Evolutionary conservation across 768 basidiomycete species (phyloP).

Genomic region (Rhizopogon vinicolor): DNA sequence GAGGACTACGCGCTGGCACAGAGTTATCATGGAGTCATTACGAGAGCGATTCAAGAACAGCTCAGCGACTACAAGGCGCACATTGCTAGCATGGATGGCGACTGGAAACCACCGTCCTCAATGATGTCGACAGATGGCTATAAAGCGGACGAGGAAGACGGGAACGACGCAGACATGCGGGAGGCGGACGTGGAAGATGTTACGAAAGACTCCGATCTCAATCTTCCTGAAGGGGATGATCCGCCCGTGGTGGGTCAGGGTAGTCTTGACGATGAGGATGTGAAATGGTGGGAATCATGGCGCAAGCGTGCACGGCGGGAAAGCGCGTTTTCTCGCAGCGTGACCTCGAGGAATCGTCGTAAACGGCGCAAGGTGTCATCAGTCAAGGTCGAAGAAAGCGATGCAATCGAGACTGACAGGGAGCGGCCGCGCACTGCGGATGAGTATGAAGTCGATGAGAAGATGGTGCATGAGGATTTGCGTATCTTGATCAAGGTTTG

Average conservation of each 20-base stretch:
- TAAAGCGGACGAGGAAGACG: conserved; percentile 22
- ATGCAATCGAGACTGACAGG: conserved; percentile 25
- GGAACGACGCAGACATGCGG: conserved; percentile 13
- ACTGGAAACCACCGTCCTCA: conserved; percentile 20
- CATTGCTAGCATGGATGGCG: conserved; percentile 48
- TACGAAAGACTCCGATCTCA: conserved; percentile 18
- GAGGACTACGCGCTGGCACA: conserved; percentile 83
- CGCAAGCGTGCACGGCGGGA: conserved; percentile 42
- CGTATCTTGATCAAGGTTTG: conserved; percentile 85
- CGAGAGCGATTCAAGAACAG: conserved; percentile 85
- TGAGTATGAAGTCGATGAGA: conserved; percentile 63
- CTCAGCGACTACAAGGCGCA: conserved; percentile 76
- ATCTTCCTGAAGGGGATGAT: conserved; percentile 19
- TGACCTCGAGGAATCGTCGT: conserved; percentile 26
- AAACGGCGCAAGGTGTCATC: conserved; percentile 39
- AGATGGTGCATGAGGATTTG: conserved; percentile 75
- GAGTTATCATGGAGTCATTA: conserved; percentile 61
- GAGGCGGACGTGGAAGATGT: conserved; percentile 6
- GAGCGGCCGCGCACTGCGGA: conserved; percentile 52
- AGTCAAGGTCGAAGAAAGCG: conserved; percentile 20
- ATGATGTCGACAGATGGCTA: conserved; percentile 16
- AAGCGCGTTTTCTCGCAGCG: conserved; percentile 19
- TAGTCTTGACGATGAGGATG: conserved; percentile 42
- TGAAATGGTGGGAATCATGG: conserved; percentile 72
- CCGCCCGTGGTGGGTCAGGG: conserved; percentile 29